phyloP scores from a whole-genome alignment of 345 rosid genomes.

The Tarenaya hassleriana region DNA sequence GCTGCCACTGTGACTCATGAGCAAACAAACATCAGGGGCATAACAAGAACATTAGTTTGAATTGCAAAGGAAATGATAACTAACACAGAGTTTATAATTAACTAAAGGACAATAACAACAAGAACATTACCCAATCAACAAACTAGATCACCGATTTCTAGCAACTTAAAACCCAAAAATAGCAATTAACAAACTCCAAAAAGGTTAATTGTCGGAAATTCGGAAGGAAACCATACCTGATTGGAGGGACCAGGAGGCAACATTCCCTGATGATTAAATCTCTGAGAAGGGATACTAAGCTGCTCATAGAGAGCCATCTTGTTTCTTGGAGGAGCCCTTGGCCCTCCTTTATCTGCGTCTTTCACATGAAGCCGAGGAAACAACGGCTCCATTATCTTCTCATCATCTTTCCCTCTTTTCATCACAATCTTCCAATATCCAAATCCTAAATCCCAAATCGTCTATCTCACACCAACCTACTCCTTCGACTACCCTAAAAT shows the following conservation, averaged over 20 bases:
- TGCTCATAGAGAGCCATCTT: constrained; percentile 99
- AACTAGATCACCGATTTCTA: neutral
- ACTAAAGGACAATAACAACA: neutral
- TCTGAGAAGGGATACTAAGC: constrained; percentile 78
- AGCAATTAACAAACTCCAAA: constrained; percentile 6
- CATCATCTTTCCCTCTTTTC: constrained; percentile 44
- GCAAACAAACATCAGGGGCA: too few species aligned
- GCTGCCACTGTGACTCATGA: too few species aligned
- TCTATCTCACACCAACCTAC: too few species aligned
- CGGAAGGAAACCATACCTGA: constrained; percentile 41
- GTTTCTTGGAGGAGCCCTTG: constrained; percentile 94
- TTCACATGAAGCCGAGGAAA: constrained; percentile 70
- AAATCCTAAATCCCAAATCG: neutral
- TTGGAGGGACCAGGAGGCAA: constrained; percentile 43
- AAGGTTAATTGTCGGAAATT: neutral
- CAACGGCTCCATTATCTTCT: constrained; percentile 41
- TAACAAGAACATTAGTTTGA: too few species aligned
- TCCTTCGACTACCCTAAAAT: neutral
- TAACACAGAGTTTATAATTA: too few species aligned
- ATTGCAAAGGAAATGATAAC: too few species aligned
- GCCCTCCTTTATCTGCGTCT: constrained; percentile 57
- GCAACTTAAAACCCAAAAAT: neutral
- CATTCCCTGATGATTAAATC: constrained; percentile 41
- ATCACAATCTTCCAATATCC: constrained; percentile 8
- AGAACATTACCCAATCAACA: constrained; percentile 6